Evolutionary conservation across 2,329 filamentous ascomycete species (phyloP).

Genomic region (Lachnellula cervina): DNA sequence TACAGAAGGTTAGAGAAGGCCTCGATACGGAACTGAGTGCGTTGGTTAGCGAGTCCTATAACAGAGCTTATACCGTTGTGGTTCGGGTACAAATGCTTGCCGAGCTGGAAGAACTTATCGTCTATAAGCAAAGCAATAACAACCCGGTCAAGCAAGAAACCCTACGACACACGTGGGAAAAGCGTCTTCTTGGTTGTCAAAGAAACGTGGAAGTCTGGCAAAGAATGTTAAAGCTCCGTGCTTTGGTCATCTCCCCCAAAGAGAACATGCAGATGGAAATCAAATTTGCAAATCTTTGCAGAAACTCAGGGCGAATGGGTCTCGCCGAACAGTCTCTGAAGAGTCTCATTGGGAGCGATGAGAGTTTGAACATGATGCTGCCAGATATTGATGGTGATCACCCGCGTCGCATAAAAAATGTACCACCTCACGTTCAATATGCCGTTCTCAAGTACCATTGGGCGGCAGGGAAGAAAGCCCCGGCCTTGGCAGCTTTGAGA

Average conservation of each 20-base stretch:
- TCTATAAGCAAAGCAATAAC: slow-evolving; percentile 82
- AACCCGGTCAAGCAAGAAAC: slow-evolving; percentile 84
- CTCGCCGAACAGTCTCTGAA: slow-evolving; percentile 93
- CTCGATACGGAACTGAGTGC: slow-evolving; percentile 94
- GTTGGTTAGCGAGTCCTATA: slow-evolving; percentile 96
- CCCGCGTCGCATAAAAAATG: slow-evolving; percentile 14
- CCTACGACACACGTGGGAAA: slow-evolving; percentile 94
- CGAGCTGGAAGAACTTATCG: slow-evolving; percentile 95
- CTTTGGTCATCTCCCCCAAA: slow-evolving; percentile 82
- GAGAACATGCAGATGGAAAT: slow-evolving; percentile 99
- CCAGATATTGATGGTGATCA: slow-evolving; percentile 36
- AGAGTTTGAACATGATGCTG: slow-evolving; percentile 55
- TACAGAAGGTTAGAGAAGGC: slow-evolving; percentile 86
- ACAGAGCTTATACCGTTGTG: slow-evolving; percentile 94
- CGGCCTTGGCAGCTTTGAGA: slow-evolving; percentile 53
- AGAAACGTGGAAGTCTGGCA: slow-evolving; percentile 98
- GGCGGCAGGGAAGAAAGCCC: slow-evolving; percentile 70
- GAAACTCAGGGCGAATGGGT: slow-evolving; percentile 91
- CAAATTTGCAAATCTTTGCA: slow-evolving; percentile 96
- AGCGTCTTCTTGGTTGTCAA: slow-evolving; percentile 87
- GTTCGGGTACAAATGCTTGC: slow-evolving; percentile 98
- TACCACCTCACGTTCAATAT: slow-evolving; percentile 76
- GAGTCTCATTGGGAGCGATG: slow-evolving; percentile 73
- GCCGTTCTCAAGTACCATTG: slow-evolving; percentile 97
- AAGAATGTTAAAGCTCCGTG: slow-evolving; percentile 90